Evolutionary conservation across 2,329 filamentous ascomycete genomes (phyloP).

Genomic region (Keithomyces neogunnii): DNA sequence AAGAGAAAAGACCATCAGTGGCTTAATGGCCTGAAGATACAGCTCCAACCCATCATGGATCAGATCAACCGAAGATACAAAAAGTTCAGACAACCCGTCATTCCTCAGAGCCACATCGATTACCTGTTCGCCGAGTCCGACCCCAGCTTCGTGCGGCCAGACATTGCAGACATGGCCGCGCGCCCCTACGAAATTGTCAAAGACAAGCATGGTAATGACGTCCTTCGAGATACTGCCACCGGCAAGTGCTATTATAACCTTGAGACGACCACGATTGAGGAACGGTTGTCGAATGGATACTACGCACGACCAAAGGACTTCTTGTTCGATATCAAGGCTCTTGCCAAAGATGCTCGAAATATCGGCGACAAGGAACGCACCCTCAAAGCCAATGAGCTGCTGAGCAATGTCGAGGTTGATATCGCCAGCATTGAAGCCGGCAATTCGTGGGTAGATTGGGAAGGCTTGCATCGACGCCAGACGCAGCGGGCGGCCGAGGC

Average conservation of each 20-base stretch:
- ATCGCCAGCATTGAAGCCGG: conserved; percentile 67
- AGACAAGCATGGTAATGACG: conserved; percentile 70
- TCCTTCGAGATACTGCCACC: conserved; percentile 65
- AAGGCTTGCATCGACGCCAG: conserved; percentile 70
- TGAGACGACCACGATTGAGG: conserved; percentile 86
- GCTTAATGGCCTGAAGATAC: conserved; percentile 79
- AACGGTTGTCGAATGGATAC: conserved; percentile 92
- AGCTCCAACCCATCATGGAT: conserved; percentile 93
- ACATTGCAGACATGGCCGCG: conserved; percentile 43
- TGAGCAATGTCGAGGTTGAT: conserved; percentile 91
- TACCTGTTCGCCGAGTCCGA: conserved; percentile 83
- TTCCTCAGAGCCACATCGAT: conserved; percentile 63
- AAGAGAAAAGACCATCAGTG: conserved; percentile 76
- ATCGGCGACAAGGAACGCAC: conserved; percentile 76
- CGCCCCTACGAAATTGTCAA: conserved; percentile 73
- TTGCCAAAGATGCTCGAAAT: conserved; percentile 77
- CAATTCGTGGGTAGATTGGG: conserved; percentile 65
- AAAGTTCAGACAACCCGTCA: conserved; percentile 74
- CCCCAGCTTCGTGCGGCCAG: conserved; percentile 56
- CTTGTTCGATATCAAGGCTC: conserved; percentile 72
- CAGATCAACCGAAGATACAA: conserved; percentile 87
- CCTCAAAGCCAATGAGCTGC: conserved; percentile 82
- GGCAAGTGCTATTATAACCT: conserved; percentile 93
- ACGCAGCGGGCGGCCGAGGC: conserved; percentile 52
- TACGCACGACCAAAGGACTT: conserved; percentile 91